Base-by-base conservation (phyloP, 805 yeast genomes). In the Yarrowia yakushimensis region DNA sequence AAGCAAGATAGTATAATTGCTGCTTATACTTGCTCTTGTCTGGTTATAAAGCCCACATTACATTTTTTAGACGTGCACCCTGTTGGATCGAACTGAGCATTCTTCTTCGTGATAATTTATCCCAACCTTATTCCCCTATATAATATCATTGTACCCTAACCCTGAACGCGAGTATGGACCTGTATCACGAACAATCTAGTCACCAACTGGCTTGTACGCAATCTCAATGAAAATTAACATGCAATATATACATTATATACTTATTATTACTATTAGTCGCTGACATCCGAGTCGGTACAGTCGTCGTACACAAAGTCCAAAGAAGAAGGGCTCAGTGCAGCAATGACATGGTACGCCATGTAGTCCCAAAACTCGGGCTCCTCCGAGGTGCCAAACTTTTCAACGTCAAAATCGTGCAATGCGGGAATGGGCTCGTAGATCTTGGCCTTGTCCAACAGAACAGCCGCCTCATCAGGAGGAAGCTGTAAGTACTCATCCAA, bases 341-440 rank as follows among this genome's bases (percentile, higher is more conserved):
- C 61, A 11, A 28, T 55, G 22, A 55, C 61, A 17, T 55, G 39
- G 48, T 55, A 39, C 17, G 61, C 46, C 61, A 55, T 55, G 48
- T 55, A 55, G 15, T 39, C 48, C 46, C n/a, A 28, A 39, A 39
- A 41, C 30, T 41, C 48, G 25, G 27, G n/a, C 36, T 55, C 61
- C 48, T 55, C 61, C 28, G 20, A n/a, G 22, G 39, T 17, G n/a
- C 9, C 48, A 30, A 43, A 66, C 11, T 34, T 25, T 5, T 39
- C 34, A 20, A 67, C 61, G 50, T 67, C 66, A 46, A 67, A 67
- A 9, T 54, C 55, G 42, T 66, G 67, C 48, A 67, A 43, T 18
- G 60, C 63, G 9, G 57, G 43, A n/a, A 63, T 43, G 22, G 61
- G 61, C n/a, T 52, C 50, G 39, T 20, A 30, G 11, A 60, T 28